Evolutionary conservation across 2,329 filamentous ascomycete genomes (phyloP).

Genomic region (Fusarium austroafricanum): DNA sequence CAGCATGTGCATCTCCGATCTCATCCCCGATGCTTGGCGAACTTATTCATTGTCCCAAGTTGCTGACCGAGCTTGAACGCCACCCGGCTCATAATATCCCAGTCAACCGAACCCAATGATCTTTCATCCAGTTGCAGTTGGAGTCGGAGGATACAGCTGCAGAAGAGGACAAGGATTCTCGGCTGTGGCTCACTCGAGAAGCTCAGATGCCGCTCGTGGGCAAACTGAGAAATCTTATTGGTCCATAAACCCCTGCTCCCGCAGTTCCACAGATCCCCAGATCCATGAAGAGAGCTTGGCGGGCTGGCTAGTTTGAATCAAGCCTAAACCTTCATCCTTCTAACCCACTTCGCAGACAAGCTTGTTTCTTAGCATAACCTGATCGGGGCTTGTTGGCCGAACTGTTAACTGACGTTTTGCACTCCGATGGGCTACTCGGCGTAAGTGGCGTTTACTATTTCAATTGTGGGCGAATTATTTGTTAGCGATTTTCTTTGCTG

Average conservation of each 20-base stretch:
- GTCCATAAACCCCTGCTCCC: slow-evolving; percentile 26
- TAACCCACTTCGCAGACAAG: slow-evolving; percentile 26
- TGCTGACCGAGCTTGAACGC: slow-evolving; percentile 38
- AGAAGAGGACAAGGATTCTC: slow-evolving; percentile 14
- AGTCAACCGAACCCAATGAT: slow-evolving; percentile 3
- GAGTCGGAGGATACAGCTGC: slow-evolving; percentile 20
- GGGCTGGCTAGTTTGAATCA: slow-evolving; percentile 15
- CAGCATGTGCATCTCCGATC: slow-evolving; percentile 9
- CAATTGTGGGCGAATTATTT: neutral
- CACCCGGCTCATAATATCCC: slow-evolving; percentile 28
- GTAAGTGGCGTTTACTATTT: slow-evolving; percentile 13
- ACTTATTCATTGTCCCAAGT: slow-evolving; percentile 34
- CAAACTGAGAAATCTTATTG: slow-evolving; percentile 31
- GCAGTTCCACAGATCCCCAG: slow-evolving; percentile 32
- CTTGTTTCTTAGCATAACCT: slow-evolving; percentile 40
- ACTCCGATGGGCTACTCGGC: neutral
- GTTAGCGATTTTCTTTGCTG: neutral
- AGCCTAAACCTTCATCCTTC: slow-evolving; percentile 26
- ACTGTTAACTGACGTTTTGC: slow-evolving; percentile 18
- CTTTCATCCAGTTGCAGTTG: slow-evolving; percentile 21
- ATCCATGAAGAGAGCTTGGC: slow-evolving; percentile 23
- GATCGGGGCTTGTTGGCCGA: slow-evolving; percentile 33
- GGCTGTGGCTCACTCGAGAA: slow-evolving; percentile 13
- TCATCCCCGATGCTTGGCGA: slow-evolving; percentile 38
- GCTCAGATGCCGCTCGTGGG: slow-evolving; percentile 41